phyloP scores from a whole-genome alignment of 352 stramenopile genomes.

The Globisporangium takayamanum region DNA sequence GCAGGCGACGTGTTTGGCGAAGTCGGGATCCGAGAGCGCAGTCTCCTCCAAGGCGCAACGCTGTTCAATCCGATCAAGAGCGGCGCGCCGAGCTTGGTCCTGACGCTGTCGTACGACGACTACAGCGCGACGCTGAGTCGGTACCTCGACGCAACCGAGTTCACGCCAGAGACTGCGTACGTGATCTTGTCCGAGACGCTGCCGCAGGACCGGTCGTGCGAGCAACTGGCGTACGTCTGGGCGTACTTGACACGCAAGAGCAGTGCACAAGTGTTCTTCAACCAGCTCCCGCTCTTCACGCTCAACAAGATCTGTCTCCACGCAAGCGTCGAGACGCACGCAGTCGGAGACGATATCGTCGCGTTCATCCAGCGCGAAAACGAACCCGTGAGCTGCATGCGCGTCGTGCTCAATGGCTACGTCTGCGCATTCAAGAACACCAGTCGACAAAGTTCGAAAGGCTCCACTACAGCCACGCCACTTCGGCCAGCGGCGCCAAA shows the following conservation, averaged over 20 bases:
- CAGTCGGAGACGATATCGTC: conserved; percentile 16
- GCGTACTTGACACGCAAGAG: conserved; percentile 24
- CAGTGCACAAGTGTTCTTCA: conserved; percentile 33
- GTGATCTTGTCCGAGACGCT: conserved; percentile 21
- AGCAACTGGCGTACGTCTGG: conserved; percentile 29
- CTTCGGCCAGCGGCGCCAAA: conserved; percentile 8
- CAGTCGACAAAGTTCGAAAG: neutral
- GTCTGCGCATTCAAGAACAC: conserved; percentile 35
- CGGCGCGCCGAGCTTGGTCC: conserved; percentile 10
- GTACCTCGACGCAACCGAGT: conserved; percentile 22
- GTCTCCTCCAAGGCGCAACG: conserved; percentile 18
- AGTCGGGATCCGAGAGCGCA: conserved; percentile 8
- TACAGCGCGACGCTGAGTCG: conserved; percentile 14
- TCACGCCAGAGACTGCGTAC: conserved; percentile 17
- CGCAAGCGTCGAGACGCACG: conserved; percentile 23
- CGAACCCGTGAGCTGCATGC: conserved; percentile 18
- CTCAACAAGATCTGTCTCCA: conserved; percentile 29
- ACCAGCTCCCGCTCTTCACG: conserved; percentile 22
- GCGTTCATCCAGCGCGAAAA: conserved; percentile 38
- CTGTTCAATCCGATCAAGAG: conserved; percentile 24
- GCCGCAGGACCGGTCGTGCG: conserved; percentile 38
- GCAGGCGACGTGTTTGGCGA: conserved; percentile 35
- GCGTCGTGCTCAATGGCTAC: conserved; percentile 36
- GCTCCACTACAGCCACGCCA: no score
- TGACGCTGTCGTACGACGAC: conserved; percentile 25